Conservation (phyloP, 2,329 filamentous ascomycete genomes). For the Xylariaceae sp. region DNA sequence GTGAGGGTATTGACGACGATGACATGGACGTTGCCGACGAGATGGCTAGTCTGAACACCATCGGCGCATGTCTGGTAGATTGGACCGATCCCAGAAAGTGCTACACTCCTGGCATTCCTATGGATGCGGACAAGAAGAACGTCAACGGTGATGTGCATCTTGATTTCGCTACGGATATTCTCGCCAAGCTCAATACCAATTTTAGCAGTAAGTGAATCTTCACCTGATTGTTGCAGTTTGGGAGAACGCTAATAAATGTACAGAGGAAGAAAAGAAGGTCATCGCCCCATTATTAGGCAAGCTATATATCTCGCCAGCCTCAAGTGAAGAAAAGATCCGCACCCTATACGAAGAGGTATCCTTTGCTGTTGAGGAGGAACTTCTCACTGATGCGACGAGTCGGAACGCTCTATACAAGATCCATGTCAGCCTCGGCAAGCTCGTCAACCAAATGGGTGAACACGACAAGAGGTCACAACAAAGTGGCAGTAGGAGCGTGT, state of each 20-base stretch:
- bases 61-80: slow-evolving; percentile 80
- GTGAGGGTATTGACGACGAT: slow-evolving; percentile 69
- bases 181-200: slow-evolving; percentile 67
- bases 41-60: slow-evolving; percentile 73
- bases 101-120: slow-evolving; percentile 47
- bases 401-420: slow-evolving; percentile 66
- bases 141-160: slow-evolving; percentile 78
- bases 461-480: slow-evolving; percentile 16
- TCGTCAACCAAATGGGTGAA: slow-evolving; percentile 56
- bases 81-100: slow-evolving; percentile 92
- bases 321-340: slow-evolving; percentile 54
- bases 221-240: not conserved
- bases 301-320: slow-evolving; percentile 69
- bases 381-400: slow-evolving; percentile 57
- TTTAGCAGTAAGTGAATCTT: slow-evolving; percentile 57
- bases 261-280: slow-evolving; percentile 83
- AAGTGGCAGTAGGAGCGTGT: slow-evolving; percentile 16
- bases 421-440: slow-evolving; percentile 63
- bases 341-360: slow-evolving; percentile 55
- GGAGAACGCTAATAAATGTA: slow-evolving; percentile 9
- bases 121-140: slow-evolving; percentile 57
- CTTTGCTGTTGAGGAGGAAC: slow-evolving; percentile 59
- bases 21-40: slow-evolving; percentile 70
- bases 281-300: slow-evolving; percentile 76
- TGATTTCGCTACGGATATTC: slow-evolving; percentile 69